A percentile compares a stretch with the other conserved stretches of the same genome.
These are phyloP conservation scores for Barnettozyma sucrosica DNA, from an alignment of 805 yeast genomes.

Conservation along the genomic window DNA sequence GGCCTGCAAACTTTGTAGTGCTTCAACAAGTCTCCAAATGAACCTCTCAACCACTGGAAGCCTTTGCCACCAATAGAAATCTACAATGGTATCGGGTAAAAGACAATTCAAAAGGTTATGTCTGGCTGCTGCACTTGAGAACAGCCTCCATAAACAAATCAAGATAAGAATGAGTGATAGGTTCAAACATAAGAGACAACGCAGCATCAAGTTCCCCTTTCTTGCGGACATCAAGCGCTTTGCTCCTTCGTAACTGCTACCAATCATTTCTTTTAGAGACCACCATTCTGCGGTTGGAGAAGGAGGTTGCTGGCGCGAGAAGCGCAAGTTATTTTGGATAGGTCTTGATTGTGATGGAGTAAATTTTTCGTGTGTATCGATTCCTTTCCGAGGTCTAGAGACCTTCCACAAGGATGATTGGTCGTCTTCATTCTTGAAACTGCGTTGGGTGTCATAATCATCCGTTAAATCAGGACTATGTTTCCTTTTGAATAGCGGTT, in stretches of 20 bases:
- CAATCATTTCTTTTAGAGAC: neutral
- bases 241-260: neutral
- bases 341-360: neutral
- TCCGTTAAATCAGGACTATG: neutral
- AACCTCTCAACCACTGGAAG: conserved; percentile 10
- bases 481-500: neutral
- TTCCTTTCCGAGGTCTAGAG: neutral
- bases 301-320: neutral
- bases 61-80: conserved; percentile 22
- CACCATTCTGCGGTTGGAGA: neutral
- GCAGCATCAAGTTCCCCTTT: neutral
- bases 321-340: neutral
- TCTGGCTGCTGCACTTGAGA: neutral
- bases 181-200: neutral
- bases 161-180: neutral
- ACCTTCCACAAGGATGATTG: neutral
- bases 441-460: neutral
- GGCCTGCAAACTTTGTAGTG: conserved; percentile 5
- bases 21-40: conserved; percentile 17
- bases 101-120: neutral
- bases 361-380: neutral
- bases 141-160: neutral
- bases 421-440: neutral
- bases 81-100: conserved; percentile 11
- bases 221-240: neutral